Evolutionary conservation across 768 basidiomycete species (phyloP), one percentile per base, ranked within the genome.

Genomic region (Tylopilus vinaceipallidus): DNA sequence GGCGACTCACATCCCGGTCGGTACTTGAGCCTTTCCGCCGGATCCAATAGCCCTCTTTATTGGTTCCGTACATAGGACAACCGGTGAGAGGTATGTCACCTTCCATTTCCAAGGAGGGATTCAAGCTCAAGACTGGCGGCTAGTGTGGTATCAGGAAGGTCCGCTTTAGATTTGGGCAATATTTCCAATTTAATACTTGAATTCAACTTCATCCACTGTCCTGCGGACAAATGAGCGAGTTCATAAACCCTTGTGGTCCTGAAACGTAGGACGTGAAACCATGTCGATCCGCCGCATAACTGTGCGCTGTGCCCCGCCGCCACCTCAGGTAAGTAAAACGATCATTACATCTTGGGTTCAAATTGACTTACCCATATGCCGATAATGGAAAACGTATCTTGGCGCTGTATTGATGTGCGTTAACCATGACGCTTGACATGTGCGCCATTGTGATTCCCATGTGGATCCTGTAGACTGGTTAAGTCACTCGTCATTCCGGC

Each of bases 11-110:
- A 43, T 48, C 32, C 52, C 30, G 29, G 11, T 54, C 47, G 45
- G 58, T 46, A n/a, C 48, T 51, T 45, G 42, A 38, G 37, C 41
- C 39, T 50, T 45, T 52, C 27, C 36, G 40, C 33, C 47, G 51
- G 57, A 46, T 47, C 50, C 34, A 38, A 43, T 39, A n/a, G 33
- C 20, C 6, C 30, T 34, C 24, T 11, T 27, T 26, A n/a, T 32
- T 13, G n/a, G n/a, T 5, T 16, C 39, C 30, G 42, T 47, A 27
- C 40, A 30, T 30, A 29, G 17, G 2, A 19, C 14, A 19, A 10
- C 19, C 13, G 19, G 14, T 27, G 30, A 29, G 14, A 20, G 14
- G 7, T 2, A 9, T 27, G 12, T 30, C 27, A 29, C 27, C 6
- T 12, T 12, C 27, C 27, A 29, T 35, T 35, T n/a, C 34, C 5